These are phyloP conservation scores for Podaxis rugospora DNA, from an alignment of 768 basidiomycete species.

Conservation along the genomic window DNA sequence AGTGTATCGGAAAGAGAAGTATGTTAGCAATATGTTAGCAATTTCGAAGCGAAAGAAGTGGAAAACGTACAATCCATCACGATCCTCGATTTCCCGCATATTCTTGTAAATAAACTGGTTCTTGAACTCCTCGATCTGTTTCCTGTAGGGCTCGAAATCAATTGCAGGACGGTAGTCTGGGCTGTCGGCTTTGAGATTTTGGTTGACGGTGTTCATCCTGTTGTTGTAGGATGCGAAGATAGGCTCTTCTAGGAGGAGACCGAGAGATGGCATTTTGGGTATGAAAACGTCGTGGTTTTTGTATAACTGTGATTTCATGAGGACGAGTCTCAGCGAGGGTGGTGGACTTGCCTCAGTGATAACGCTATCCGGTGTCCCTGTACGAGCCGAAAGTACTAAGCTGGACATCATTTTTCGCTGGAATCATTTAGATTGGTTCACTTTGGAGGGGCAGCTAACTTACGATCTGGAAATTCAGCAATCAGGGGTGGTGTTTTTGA, in stretches of 20 bases:
- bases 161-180: conserved; percentile 67
- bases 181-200: conserved; percentile 47
- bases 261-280: conserved; percentile 95
- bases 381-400: conserved; percentile 75
- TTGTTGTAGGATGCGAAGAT: conserved; percentile 77
- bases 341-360: conserved; percentile 57
- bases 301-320: conserved; percentile 51
- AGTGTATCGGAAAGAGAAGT: neutral
- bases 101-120: conserved; percentile 78
- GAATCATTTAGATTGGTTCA: conserved; percentile 13
- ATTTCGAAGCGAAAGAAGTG: neutral
- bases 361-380: conserved; percentile 66
- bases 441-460: conserved; percentile 18
- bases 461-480: conserved; percentile 41
- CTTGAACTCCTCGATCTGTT: conserved; percentile 79
- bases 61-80: conserved; percentile 60
- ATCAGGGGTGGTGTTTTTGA: neutral
- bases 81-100: conserved; percentile 83
- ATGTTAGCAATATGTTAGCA: neutral
- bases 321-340: neutral
- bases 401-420: conserved; percentile 97
- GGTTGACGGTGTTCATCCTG: conserved; percentile 44
- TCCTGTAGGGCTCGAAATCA: conserved; percentile 64
- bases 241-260: conserved; percentile 85
- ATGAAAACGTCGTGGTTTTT: conserved; percentile 74